Percentiles rank a stretch among this genome's conserved stretches.
These are phyloP conservation scores for Tulasnella sp. DNA, from an alignment of 768 basidiomycete genomes.

Conservation along the genomic window DNA sequence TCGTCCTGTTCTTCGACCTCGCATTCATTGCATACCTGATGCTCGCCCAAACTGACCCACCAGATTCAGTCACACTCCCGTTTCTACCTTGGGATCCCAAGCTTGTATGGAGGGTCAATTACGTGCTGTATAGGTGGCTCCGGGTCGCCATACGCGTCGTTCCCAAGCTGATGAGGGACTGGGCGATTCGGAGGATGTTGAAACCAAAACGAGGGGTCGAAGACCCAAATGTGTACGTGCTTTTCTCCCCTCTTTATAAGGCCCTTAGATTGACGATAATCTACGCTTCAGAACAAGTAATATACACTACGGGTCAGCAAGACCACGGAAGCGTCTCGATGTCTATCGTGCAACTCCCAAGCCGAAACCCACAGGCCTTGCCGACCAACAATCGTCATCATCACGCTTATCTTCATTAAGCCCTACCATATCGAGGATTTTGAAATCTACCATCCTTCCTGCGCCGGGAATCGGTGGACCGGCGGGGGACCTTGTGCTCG, in stretches of 20 bases:
- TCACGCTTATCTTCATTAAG: neutral
- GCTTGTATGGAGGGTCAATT: slow-evolving; percentile 13
- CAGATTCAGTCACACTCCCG: slow-evolving; percentile 6
- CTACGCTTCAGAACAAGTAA: neutral
- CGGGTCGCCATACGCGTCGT: neutral
- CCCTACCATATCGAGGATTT: neutral
- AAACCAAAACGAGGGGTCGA: neutral
- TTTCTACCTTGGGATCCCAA: slow-evolving; percentile 18
- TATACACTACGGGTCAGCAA: slow-evolving; percentile 5
- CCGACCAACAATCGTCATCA: neutral
- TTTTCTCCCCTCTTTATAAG: neutral
- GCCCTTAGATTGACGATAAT: neutral
- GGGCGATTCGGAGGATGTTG: neutral
- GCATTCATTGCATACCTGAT: slow-evolving; percentile 15
- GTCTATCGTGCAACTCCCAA: slow-evolving; percentile 8
- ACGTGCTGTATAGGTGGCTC: slow-evolving; percentile 9
- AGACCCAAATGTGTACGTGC: neutral
- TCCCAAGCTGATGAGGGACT: slow-evolving; percentile 3
- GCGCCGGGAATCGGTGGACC: neutral
- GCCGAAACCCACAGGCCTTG: neutral
- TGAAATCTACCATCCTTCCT: neutral
- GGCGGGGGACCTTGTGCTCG: neutral
- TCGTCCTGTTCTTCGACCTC: slow-evolving; percentile 16
- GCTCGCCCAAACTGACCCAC: slow-evolving; percentile 22
- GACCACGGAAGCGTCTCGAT: slow-evolving; percentile 8